phyloP scores from a whole-genome alignment of 2,329 filamentous ascomycete genomes.

The Colletotrichum sp. region DNA sequence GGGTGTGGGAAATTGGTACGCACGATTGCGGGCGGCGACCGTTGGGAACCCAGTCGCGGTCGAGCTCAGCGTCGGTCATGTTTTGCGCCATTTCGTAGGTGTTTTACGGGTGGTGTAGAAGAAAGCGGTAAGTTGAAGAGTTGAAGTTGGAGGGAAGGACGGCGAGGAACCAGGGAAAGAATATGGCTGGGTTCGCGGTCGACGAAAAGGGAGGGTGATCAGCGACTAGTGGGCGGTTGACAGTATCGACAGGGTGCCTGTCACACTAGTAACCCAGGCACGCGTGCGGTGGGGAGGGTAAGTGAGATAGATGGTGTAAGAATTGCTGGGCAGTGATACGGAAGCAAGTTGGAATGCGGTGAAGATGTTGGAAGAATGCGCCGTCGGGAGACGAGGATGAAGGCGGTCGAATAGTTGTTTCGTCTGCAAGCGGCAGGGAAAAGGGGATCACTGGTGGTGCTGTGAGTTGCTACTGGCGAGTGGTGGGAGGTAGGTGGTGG shows the following conservation, averaged over 20 bases:
- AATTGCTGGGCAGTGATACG: neutral
- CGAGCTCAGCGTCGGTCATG: slow-evolving; percentile 70
- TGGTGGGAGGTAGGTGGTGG: neutral
- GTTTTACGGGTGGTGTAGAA: neutral
- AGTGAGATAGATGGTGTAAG: neutral
- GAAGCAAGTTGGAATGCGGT: neutral
- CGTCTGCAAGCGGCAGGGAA: slow-evolving; percentile 13
- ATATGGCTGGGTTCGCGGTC: neutral
- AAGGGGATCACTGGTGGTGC: slow-evolving; percentile 1
- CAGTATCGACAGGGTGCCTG: slow-evolving; percentile 9
- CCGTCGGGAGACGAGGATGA: neutral
- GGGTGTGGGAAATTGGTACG: slow-evolving; percentile 61
- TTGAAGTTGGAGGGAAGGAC: neutral
- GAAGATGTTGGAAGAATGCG: neutral
- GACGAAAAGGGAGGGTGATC: slow-evolving; percentile 19
- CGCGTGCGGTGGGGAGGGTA: neutral
- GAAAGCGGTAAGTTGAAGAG: neutral
- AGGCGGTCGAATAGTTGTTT: slow-evolving; percentile 7
- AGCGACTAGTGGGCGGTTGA: slow-evolving; percentile 11
- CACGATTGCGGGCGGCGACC: slow-evolving; percentile 83
- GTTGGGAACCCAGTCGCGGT: slow-evolving; percentile 81
- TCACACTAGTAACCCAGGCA: neutral
- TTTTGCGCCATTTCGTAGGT: slow-evolving; percentile 25
- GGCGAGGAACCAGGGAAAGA: neutral
- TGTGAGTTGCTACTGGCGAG: neutral